phyloP scores from a whole-genome alignment of 2,329 filamentous ascomycete species.

The Monilinia polystroma region DNA sequence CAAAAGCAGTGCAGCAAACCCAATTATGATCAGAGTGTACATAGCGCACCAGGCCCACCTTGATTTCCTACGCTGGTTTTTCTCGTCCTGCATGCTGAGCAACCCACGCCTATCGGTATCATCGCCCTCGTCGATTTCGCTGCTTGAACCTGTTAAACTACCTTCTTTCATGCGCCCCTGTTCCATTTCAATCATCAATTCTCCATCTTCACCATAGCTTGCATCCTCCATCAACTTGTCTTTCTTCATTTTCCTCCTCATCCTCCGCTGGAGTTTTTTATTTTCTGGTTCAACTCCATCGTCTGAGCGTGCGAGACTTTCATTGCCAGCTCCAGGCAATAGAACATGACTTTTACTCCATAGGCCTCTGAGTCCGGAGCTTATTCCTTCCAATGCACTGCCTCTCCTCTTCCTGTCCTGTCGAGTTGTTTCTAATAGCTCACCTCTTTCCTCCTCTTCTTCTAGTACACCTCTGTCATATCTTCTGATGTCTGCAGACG shows the following conservation, averaged over 20 bases:
- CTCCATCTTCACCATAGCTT: constrained; percentile 65
- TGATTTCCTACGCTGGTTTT: constrained; percentile 50
- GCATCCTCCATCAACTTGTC: constrained; percentile 54
- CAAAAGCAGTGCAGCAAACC: constrained; percentile 56
- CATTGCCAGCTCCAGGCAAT: constrained; percentile 39
- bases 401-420: constrained; percentile 35
- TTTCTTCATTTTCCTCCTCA: constrained; percentile 50
- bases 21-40: constrained; percentile 51
- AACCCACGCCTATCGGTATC: constrained; percentile 56
- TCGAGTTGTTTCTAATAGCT: constrained; percentile 55
- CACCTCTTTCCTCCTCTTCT: constrained; percentile 71
- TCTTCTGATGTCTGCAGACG: constrained; percentile 66
- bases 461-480: constrained; percentile 70
- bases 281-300: constrained; percentile 6
- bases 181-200: constrained; percentile 85
- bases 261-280: constrained; percentile 51
- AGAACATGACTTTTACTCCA: constrained; percentile 37
- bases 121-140: constrained; percentile 59
- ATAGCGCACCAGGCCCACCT: constrained; percentile 57
- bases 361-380: constrained; percentile 45
- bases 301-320: not conserved
- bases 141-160: constrained; percentile 61
- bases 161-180: constrained; percentile 70
- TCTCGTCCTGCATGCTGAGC: constrained; percentile 47
- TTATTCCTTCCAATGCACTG: constrained; percentile 33